Evolutionary conservation across 2,329 filamentous ascomycete genomes (phyloP).

Genomic region (Colletotrichum sp.): DNA sequence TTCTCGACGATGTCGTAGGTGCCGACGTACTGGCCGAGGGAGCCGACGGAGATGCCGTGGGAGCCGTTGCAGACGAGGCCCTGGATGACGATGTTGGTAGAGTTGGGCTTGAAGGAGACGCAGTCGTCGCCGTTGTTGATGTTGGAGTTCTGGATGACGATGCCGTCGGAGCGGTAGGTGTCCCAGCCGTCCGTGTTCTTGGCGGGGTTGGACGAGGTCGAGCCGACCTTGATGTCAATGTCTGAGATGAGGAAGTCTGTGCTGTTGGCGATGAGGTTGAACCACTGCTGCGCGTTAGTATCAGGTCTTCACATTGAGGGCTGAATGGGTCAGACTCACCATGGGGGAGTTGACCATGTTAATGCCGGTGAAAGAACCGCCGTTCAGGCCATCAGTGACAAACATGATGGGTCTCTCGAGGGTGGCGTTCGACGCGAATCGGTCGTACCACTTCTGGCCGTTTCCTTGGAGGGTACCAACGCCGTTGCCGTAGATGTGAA

Average conservation of each 20-base stretch:
- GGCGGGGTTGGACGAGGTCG: constrained; percentile 55
- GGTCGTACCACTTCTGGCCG: constrained; percentile 69
- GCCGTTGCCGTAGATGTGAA: constrained; percentile 69
- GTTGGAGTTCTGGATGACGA: constrained; percentile 71
- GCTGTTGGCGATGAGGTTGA: constrained; percentile 69
- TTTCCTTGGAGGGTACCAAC: constrained; percentile 59
- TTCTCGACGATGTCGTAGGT: constrained; percentile 73
- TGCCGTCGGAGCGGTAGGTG: constrained; percentile 64
- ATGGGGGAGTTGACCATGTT: constrained; percentile 63
- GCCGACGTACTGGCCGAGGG: constrained; percentile 69
- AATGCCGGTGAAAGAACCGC: constrained; percentile 63
- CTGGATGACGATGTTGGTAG: constrained; percentile 71
- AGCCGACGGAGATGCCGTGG: constrained; percentile 77
- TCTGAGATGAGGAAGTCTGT: constrained; percentile 68
- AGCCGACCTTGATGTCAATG: constrained; percentile 63
- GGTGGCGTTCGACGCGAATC: constrained; percentile 60
- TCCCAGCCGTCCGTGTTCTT: constrained; percentile 74
- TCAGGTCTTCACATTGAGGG: background rate
- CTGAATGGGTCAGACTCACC: constrained; percentile 9
- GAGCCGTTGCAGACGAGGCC: constrained; percentile 72
- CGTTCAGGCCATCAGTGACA: constrained; percentile 60
- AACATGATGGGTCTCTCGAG: constrained; percentile 65
- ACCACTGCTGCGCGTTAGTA: constrained; percentile 29
- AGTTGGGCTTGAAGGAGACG: constrained; percentile 78
- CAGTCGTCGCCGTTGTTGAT: constrained; percentile 74